phyloP scores from a whole-genome alignment of 306 rosid genomes.

The Lithocarpus polystachyus region DNA sequence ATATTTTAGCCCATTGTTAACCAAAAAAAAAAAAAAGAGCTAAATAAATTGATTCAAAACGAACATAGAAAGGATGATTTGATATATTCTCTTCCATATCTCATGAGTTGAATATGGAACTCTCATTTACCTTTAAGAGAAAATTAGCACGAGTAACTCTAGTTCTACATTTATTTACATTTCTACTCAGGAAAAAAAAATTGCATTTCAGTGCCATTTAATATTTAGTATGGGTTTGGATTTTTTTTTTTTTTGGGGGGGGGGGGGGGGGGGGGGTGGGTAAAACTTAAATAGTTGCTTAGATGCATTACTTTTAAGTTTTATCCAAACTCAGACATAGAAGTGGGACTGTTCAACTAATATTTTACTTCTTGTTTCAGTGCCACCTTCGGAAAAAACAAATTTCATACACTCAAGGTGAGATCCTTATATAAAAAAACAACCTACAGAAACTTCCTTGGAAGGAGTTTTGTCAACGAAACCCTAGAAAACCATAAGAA shows the following conservation, averaged over 20 bases:
- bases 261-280: too few species aligned
- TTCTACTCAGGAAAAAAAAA: too few species aligned
- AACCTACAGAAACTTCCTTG: conserved; percentile 48
- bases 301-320: too few species aligned
- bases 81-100: not conserved
- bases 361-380: not conserved
- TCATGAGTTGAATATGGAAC: not conserved
- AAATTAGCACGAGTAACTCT: too few species aligned
- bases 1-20: too few species aligned
- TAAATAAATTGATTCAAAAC: not conserved
- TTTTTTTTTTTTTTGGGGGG: too few species aligned
- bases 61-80: not conserved
- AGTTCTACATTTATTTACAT: too few species aligned
- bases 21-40: too few species aligned
- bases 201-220: not conserved
- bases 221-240: too few species aligned
- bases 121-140: not conserved
- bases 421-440: conserved; percentile 11
- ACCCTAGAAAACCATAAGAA: conserved; percentile 23
- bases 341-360: not conserved
- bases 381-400: conserved; percentile 41
- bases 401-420: conserved; percentile 36
- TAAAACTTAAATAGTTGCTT: too few species aligned
- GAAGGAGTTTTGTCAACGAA: conserved; percentile 49
- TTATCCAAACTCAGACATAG: too few species aligned